Percentiles rank a stretch among this genome's conserved stretches.
phyloP scores from a whole-genome alignment of 345 rosid genomes.

The Pistacia vera region DNA sequence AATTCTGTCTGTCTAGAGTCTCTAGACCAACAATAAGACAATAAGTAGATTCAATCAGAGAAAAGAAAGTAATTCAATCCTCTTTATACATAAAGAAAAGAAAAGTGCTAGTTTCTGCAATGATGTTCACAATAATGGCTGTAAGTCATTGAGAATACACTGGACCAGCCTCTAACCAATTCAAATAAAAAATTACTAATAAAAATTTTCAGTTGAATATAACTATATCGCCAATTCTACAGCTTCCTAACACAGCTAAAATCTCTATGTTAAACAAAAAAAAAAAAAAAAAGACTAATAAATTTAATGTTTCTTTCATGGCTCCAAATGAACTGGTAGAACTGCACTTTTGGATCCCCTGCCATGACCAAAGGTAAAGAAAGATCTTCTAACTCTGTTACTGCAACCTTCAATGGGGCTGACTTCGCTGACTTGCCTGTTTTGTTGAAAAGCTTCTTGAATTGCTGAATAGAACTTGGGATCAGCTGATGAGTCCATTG shows the following conservation, averaged over 20 bases:
- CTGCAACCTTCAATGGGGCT: constrained; percentile 50
- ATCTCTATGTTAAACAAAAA: constrained; percentile 27
- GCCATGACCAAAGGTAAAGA: constrained; percentile 75
- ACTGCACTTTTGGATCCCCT: constrained; percentile 67
- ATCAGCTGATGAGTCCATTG: constrained; percentile 85
- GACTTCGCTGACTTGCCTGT: constrained; percentile 38
- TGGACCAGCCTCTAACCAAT: constrained; percentile 20
- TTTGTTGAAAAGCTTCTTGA: constrained; percentile 60
- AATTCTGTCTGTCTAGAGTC: background rate
- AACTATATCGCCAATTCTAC: constrained; percentile 29
- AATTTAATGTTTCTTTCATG: constrained; percentile 25
- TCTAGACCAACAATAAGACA: constrained; percentile 18
- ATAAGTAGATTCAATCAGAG: constrained; percentile 15
- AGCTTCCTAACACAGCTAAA: constrained; percentile 29
- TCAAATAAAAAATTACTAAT: constrained; percentile 20
- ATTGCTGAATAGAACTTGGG: constrained; percentile 58
- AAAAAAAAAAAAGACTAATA: constrained; percentile 7
- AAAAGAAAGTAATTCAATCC: background rate
- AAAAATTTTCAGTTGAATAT: constrained; percentile 24
- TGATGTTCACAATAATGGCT: constrained; percentile 27
- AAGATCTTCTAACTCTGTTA: constrained; percentile 56
- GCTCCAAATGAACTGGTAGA: constrained; percentile 63
- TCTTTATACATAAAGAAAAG: background rate
- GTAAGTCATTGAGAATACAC: constrained; percentile 12
- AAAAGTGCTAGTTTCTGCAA: constrained; percentile 20